A percentile compares a stretch with the other conserved stretches of the same genome.
Evolutionary conservation across 306 rosid species (phyloP).

Genomic region (Medicago arabica): DNA sequence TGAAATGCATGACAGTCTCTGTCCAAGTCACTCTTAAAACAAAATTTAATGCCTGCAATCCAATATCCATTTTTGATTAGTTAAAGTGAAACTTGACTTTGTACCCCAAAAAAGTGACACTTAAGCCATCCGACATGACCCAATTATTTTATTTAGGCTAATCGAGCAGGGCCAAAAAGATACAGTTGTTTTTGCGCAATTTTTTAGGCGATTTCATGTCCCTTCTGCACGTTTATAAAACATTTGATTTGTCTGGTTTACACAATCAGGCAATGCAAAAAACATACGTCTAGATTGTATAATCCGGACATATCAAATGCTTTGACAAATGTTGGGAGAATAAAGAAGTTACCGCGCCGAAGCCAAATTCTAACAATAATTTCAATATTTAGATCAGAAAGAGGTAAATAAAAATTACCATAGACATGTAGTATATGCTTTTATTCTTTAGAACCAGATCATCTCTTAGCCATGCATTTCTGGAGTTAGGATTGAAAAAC

Average conservation of each 20-base stretch:
- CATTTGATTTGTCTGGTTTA: too few species aligned
- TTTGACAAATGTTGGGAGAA: too few species aligned
- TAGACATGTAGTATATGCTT: conserved; percentile 74
- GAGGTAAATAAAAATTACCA: conserved; percentile 51
- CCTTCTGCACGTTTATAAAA: too few species aligned
- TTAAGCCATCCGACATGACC: too few species aligned
- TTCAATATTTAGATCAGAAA: not conserved
- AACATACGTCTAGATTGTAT: too few species aligned
- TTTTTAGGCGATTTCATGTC: too few species aligned
- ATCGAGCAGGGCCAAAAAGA: too few species aligned
- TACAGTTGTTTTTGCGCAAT: too few species aligned
- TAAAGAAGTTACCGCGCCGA: not conserved
- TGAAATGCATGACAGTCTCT: conserved; percentile 53
- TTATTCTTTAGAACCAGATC: conserved; percentile 77
- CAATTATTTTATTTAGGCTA: too few species aligned
- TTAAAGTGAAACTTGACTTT: not conserved
- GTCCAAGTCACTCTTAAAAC: conserved; percentile 91
- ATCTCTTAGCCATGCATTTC: conserved; percentile 78
- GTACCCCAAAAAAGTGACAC: too few species aligned
- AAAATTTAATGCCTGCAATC: conserved; percentile 68
- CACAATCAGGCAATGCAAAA: too few species aligned
- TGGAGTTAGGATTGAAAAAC: conserved; percentile 65
- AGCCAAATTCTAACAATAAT: not conserved
- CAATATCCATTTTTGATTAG: not conserved
- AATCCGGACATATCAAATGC: too few species aligned